phyloP scores from a whole-genome alignment of 1,284 basidiomycete species.

The Pseudozyma sp. region DNA sequence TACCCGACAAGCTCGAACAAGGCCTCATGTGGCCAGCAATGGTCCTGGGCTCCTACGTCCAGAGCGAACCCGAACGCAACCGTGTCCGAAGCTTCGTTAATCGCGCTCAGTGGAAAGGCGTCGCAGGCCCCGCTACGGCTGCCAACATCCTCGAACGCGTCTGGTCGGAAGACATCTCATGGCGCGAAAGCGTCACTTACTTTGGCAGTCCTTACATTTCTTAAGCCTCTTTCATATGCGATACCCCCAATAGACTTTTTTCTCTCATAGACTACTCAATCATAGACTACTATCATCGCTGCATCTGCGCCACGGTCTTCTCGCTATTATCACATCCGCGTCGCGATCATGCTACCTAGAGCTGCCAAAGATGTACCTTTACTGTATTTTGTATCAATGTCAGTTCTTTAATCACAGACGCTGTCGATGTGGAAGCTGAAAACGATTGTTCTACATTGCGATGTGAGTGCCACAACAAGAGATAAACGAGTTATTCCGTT shows the following conservation, averaged over 20 bases:
- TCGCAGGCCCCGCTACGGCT: constrained; percentile 17
- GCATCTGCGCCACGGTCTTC: no score
- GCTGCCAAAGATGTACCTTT: no score
- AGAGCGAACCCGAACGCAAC: constrained; percentile 13
- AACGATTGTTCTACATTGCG: no score
- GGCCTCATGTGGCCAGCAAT: constrained; percentile 45
- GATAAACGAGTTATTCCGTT: neutral
- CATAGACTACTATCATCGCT: constrained; percentile 2
- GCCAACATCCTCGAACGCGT: constrained; percentile 35
- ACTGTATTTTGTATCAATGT: no score
- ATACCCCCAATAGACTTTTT: neutral
- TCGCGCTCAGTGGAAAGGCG: constrained; percentile 32
- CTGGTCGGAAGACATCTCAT: constrained; percentile 27
- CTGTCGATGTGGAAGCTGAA: no score
- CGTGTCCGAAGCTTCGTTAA: constrained; percentile 23
- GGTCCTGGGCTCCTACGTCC: constrained; percentile 34
- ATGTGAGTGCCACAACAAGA: no score
- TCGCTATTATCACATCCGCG: no score
- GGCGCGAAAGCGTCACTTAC: constrained; percentile 44
- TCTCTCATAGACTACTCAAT: neutral
- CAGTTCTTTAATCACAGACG: no score
- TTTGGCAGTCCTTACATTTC: constrained; percentile 43
- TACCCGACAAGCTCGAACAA: constrained; percentile 27
- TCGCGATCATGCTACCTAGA: no score
- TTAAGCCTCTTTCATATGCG: constrained; percentile 4